Evolutionary conservation across 805 yeast genomes (phyloP), one percentile per base, ranked within the genome.

Genomic region (Candida sphagnicola): DNA sequence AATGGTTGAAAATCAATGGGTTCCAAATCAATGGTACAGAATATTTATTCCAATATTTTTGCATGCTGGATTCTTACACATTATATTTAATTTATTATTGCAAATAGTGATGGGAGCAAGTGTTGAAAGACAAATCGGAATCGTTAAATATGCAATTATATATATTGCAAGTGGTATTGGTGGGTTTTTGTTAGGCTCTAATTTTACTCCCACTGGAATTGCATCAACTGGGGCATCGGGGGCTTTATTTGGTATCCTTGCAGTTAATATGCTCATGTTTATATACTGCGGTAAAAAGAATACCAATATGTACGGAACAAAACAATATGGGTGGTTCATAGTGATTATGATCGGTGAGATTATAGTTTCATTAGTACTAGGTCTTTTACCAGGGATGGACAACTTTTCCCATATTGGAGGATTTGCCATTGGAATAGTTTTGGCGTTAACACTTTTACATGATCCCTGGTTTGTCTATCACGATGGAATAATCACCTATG

Each of bases 381-480:
- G 90, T 0, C 61, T 83, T 14, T 59, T 83, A 12, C 90, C 90
- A 0, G 90, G 90, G 0, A 53, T 83, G 38, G 90, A 83, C 56
- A 83, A 83, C 53, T 83, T 83, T 51, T 72, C 84, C 31, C 89
- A 83, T 55, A 74, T 83, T 47, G 90, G 90, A 8, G 90, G 90
- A 4, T 80, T 82, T 59, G 73, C 78, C 17, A 61, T 77, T 59
- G 90, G 90, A 0, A 28, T 78, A 0, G 52, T 77, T 18, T 46
- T 69, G 24, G 77, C 82, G 1, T 49, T 78, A 0, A 59, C 72
- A 1, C 44, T 81, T 8, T 50, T 83, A 28, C 68, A 76, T 28
- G 81, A 78, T 44, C 90, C 90, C 1, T 61, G 66, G 13, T 75
- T 72, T 41, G 63, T 67, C 2, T 69, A 61, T 47, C 40, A 45